A percentile compares a stretch with the other conserved stretches of the same genome.
These are phyloP conservation scores for Ophiostoma montium DNA, from an alignment of 2,329 filamentous ascomycete species.

Conservation along the genomic window DNA sequence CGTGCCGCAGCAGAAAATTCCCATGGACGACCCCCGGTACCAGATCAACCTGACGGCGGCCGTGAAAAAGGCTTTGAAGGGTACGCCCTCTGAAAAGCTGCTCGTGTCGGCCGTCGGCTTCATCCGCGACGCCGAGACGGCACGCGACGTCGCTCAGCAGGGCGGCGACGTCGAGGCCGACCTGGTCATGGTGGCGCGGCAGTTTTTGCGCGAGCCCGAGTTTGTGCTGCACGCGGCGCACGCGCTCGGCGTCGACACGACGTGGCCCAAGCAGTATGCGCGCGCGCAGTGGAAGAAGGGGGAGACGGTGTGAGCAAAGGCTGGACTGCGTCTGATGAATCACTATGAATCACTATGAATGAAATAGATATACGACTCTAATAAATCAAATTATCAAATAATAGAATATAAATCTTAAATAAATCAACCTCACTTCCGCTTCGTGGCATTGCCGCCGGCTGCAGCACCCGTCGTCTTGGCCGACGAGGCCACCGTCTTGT, in stretches of 20 bases:
- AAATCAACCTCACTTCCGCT: too few species aligned
- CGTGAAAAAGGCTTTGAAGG: conserved; percentile 51
- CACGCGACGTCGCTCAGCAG: conserved; percentile 42
- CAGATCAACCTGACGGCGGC: conserved; percentile 59
- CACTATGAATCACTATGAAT: too few species aligned
- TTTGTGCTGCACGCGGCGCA: conserved; percentile 61
- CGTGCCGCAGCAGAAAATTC: conserved; percentile 45
- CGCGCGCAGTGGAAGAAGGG: conserved; percentile 18
- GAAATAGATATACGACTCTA: neutral
- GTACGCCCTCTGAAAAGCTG: conserved; percentile 34
- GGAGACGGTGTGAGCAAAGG: too few species aligned
- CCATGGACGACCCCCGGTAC: conserved; percentile 48
- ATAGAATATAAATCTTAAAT: too few species aligned
- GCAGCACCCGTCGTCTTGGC: conserved; percentile 29
- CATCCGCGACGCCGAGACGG: conserved; percentile 56
- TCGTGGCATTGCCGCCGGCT: conserved; percentile 30
- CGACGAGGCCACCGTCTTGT: conserved; percentile 22
- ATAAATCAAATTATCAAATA: too few species aligned
- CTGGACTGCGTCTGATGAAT: too few species aligned
- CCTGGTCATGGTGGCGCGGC: conserved; percentile 57
- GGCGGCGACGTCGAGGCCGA: conserved; percentile 39
- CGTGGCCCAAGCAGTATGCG: conserved; percentile 56
- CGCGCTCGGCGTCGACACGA: conserved; percentile 54
- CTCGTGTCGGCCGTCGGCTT: conserved; percentile 61
- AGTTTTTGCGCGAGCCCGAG: conserved; percentile 71